Base-by-base conservation (phyloP, 2,329 filamentous ascomycete species). In the Fusarium staphyleae region DNA sequence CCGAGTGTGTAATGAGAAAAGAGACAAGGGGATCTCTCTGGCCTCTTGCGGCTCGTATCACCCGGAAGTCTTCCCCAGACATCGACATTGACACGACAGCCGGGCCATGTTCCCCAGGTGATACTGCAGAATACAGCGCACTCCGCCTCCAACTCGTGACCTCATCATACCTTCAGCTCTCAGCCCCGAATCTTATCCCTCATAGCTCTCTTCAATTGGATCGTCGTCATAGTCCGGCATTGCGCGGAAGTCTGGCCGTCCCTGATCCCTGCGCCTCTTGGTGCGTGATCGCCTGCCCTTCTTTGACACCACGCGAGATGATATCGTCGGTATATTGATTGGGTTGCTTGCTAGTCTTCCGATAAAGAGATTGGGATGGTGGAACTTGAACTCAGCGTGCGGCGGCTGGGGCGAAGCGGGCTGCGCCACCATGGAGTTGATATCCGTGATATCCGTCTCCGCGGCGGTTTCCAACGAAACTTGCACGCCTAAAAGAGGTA, bases 141-240 rank as follows among this genome's bases (percentile, higher is more conserved):
- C 54, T 46, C 22, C 39, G 44, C 54, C 40, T 48, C 15, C 55
- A 43, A 32, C 59, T 51, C 39, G 50, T 62, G 58, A 60, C 51
- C 52, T 57, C 39, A 46, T 48, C n/a, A 37, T 19, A 46, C 39
- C 30, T 34, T 39, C 48, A 46, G 34, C 28, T 46, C 46, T 39
- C 42, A 26, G 24, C 39, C 41, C 36, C 39, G 18, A n/a, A 12
- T 43, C 34, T 47, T 52, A 51, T 29, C 41, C 46, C 57, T 42
- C 30, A 22, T 36, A 60, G 33, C 54, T 55, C 36, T 63, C 69
- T 26, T 74, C 72, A 43, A 74, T 73, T 36, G 71, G 70, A 50
- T 74, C 72, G 14, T 58, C 68, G 12, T 70, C 55, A 44, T 70
- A 66, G 49, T 70, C 59, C 12, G 72, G 71, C 57, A 74, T 60